Conservation (phyloP, 768 basidiomycete species). For the Amanita rubescens region DNA sequence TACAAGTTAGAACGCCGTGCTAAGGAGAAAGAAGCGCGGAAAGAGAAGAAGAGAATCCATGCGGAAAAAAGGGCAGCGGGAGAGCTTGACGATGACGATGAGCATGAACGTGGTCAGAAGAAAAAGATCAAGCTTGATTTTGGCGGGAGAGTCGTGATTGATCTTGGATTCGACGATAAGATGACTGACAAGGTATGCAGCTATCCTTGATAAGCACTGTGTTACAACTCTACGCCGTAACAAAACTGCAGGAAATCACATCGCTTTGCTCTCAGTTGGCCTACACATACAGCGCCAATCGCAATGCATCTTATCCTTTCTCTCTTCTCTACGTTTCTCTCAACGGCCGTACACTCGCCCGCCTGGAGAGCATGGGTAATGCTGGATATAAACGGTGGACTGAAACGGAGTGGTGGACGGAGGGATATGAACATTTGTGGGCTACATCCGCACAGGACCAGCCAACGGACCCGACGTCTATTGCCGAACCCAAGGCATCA, state of each 20-base stretch:
- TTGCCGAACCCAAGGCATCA: not conserved
- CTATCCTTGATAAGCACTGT: not conserved
- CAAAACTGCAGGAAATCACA: slow-evolving; percentile 64
- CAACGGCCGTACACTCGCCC: slow-evolving; percentile 56
- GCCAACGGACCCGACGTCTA: not conserved
- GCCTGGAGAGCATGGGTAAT: slow-evolving; percentile 58
- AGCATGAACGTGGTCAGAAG: slow-evolving; percentile 28
- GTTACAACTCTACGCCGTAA: not conserved
- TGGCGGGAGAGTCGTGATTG: slow-evolving; percentile 68
- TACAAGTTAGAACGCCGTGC: slow-evolving; percentile 69
- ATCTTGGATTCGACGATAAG: slow-evolving; percentile 87
- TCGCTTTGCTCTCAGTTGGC: slow-evolving; percentile 87
- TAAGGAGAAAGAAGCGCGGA: slow-evolving; percentile 69
- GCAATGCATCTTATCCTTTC: slow-evolving; percentile 64
- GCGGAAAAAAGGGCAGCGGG: slow-evolving; percentile 58
- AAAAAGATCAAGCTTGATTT: slow-evolving; percentile 39
- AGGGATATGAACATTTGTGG: slow-evolving; percentile 71
- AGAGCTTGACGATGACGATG: slow-evolving; percentile 47
- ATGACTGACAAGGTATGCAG: slow-evolving; percentile 85
- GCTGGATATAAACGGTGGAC: slow-evolving; percentile 75
- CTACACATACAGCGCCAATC: slow-evolving; percentile 88
- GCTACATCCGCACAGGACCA: slow-evolving; percentile 12
- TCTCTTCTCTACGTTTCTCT: slow-evolving; percentile 76
- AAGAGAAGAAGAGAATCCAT: slow-evolving; percentile 58
- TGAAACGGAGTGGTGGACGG: slow-evolving; percentile 76